Percentiles rank a stretch among this genome's conserved stretches.
Conservation (phyloP, 345 rosid genomes). For the Theobroma cacao region DNA sequence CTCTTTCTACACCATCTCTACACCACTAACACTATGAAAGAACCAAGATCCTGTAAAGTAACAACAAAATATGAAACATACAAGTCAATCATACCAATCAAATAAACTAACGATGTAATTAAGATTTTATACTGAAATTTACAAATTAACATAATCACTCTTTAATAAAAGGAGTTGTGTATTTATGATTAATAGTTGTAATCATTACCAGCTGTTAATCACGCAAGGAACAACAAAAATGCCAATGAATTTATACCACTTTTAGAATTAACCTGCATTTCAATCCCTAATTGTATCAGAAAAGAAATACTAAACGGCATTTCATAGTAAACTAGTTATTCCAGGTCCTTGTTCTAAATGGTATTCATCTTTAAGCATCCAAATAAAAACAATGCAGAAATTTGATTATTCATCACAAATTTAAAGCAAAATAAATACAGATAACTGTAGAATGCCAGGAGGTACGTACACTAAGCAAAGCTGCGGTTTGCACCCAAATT, state of each 20-base stretch:
- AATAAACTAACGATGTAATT: not conserved
- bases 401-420: not conserved
- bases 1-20: not conserved
- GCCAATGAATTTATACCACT: not conserved
- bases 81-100: not conserved
- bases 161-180: not conserved
- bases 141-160: not conserved
- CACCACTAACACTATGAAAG: not conserved
- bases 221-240: not conserved
- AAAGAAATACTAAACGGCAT: not conserved
- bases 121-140: not conserved
- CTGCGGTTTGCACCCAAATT: conserved; percentile 45
- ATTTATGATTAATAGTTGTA: not conserved
- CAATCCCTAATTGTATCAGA: not conserved
- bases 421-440: not conserved
- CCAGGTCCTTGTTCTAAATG: not conserved
- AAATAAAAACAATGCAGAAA: not conserved
- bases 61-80: not conserved
- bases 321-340: not conserved
- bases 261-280: not conserved
- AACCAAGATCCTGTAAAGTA: conserved; percentile 17
- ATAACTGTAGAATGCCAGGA: not conserved
- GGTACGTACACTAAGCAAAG: conserved; percentile 45
- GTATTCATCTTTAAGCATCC: not conserved
- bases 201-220: not conserved